Percentiles rank a stretch among this genome's conserved stretches.
These are phyloP conservation scores for Taphrina pruni DNA, from an alignment of 1,139 yeast genomes.

Conservation along the genomic window DNA sequence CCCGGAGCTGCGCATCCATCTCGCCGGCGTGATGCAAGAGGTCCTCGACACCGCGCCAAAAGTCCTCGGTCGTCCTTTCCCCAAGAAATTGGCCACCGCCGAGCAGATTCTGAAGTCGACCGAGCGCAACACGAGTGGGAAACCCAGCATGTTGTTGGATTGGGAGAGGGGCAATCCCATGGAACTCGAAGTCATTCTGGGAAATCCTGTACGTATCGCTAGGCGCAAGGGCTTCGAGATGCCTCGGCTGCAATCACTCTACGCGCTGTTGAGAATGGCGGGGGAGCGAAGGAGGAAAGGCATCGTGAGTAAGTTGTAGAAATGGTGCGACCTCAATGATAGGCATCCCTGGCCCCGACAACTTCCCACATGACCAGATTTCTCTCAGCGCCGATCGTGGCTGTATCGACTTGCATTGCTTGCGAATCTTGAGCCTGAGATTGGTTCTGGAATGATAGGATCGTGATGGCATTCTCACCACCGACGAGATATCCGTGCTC, in stretches of 20 bases:
- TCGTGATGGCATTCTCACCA: conserved; percentile 30
- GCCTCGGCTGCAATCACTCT: conserved; percentile 58
- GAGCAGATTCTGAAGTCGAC: conserved; percentile 39
- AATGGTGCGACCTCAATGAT: background rate
- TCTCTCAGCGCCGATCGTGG: background rate
- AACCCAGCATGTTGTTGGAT: conserved; percentile 76
- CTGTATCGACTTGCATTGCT: background rate
- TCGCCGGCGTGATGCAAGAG: conserved; percentile 39
- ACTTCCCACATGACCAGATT: conserved; percentile 25
- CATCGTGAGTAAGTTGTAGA: conserved; percentile 21
- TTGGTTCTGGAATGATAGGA: background rate
- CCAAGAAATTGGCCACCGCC: conserved; percentile 38
- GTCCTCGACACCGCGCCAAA: conserved; percentile 37
- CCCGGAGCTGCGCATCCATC: conserved; percentile 35
- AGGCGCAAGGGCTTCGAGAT: conserved; percentile 60
- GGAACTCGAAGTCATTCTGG: conserved; percentile 73
- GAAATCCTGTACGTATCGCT: conserved; percentile 70
- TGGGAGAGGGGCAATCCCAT: conserved; percentile 69
- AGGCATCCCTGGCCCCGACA: conserved; percentile 16
- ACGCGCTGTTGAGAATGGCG: conserved; percentile 39
- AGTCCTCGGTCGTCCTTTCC: conserved; percentile 39
- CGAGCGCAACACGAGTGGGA: conserved; percentile 35
- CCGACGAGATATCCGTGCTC: conserved; percentile 35
- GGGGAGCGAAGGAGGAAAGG: conserved; percentile 34
- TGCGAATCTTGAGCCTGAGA: background rate